These are phyloP conservation scores for Jatropha curcas DNA, from an alignment of 345 rosid species.

Conservation along the genomic window DNA sequence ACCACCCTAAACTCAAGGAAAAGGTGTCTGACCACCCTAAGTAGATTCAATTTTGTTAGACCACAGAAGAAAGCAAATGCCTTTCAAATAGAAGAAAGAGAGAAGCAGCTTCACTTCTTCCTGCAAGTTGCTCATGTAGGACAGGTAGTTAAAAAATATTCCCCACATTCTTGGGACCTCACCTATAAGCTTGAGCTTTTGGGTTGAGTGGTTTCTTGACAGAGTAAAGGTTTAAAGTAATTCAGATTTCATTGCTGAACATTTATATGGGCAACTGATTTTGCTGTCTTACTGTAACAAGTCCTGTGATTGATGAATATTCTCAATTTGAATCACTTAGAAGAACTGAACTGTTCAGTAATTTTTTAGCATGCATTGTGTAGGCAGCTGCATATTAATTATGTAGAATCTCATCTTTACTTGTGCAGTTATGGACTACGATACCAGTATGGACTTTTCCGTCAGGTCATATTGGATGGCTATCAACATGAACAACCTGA, in stretches of 20 bases:
- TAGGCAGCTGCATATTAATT: not conserved
- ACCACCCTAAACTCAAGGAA: not conserved
- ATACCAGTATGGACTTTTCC: slow-evolving; percentile 51
- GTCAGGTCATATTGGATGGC: slow-evolving; percentile 52
- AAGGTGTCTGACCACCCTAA: not conserved
- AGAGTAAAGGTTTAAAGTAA: not conserved
- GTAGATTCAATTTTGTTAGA: not conserved
- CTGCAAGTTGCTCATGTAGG: not conserved
- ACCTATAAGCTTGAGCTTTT: too few relatives aligned
- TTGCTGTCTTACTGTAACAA: not conserved
- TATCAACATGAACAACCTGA: slow-evolving; percentile 53
- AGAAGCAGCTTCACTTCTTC: not conserved
- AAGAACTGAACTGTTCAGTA: not conserved
- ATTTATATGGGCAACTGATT: not conserved
- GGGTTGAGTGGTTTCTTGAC: too few relatives aligned
- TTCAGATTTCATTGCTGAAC: not conserved
- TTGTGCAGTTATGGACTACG: slow-evolving; percentile 46
- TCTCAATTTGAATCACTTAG: not conserved
- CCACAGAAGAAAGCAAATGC: not conserved
- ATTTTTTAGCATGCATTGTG: not conserved
- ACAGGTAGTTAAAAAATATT: not conserved
- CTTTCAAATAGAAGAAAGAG: not conserved
- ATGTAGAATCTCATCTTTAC: not conserved
- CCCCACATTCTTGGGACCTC: too few relatives aligned
- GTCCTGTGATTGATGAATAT: not conserved